Evolutionary conservation across 2,329 filamentous ascomycete species (phyloP), one percentile per base, ranked within the genome.

Genomic region (Magnaporthiopsis incrustans): DNA sequence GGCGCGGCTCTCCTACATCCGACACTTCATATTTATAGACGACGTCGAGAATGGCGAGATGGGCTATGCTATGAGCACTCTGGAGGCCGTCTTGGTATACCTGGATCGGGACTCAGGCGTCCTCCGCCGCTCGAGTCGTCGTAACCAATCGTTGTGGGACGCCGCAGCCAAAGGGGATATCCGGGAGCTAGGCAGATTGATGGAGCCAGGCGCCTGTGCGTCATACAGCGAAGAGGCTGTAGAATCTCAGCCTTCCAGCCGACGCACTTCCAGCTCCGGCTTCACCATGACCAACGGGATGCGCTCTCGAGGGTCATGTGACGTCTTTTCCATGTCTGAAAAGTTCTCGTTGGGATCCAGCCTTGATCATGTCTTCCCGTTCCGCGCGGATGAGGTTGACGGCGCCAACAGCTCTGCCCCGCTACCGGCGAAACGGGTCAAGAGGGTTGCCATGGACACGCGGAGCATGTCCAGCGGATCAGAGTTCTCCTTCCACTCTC

Each of bases 31-130:
- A 69, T 99, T 97, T 75, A 93, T 97, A 62, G 95, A 98, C 70
- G 95, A 99, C 76, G 92, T 99, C 11, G 95, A 99, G 69, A 96
- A 88, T 66, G 95, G 95, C 61, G 95, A 99, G 77, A 89, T 96
- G 81, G 95, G 95, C 11, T 99, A 99, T 75, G 93, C 94, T 0
- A 77, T 99, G 62, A 98, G 94, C 75, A 99, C 95, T 0, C 91
- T 98, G 66, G 95, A 99, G 75, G 95, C 92, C 8, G 95, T 99
- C 0, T 77, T 99, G 44, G 88, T 91, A 1, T 98, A 99, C 73
- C 84, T 99, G 3, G 85, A 88, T 11, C 85, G 88, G 66, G 93
- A 96, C 72, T 96, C 94, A 0, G 87, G 85, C 18, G 90, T 89
- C 5, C 78, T 99, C 65, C 86, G 93, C 66, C 90, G 88, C 73